Base-by-base conservation (phyloP, 2,329 filamentous ascomycete species). In the Exophiala aquamarina region DNA sequence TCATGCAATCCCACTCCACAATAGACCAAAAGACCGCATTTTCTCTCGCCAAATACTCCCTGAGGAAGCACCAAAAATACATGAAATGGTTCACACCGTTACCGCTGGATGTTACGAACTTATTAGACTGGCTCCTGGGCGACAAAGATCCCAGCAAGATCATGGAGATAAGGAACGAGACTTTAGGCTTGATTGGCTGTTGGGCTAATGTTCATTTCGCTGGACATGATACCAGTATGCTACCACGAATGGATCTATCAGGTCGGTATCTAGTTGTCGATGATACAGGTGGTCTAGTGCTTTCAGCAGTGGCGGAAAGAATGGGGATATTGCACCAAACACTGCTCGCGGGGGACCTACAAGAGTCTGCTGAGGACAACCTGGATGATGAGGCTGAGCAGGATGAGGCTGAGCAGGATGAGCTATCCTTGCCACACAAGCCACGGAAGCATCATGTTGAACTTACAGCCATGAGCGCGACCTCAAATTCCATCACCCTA, bases 21-120 rank as follows among this genome's bases (percentile, higher is more conserved):
- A 78, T 98, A 34, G 90, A 95, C 58, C 87, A 97, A 71, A 98
- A 98, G 76, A 97, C 93, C 0, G 78, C 83, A 1, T 98, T 94
- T 63, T 94, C 90, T 2, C 74, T 96, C 48, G 91, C 92, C 34
- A 98, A 98, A 68, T 98, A 98, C 70, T 95, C 93, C 62, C 74
- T 97, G 14, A 77, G 95, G 36, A 98, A 98, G 72, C 86, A 88
- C 55, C 91, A 85, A 65, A 98, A 98, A 69, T 97, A 95, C 65
- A 79, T 97, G 55, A 84, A 87, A 60, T 78, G 90, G 10, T 97
- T 98, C 62, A 89, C 87, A 0, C 81, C 93, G 1, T 67, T 95
- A 41, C 92, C 92, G 0, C 71, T 97, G 58, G 90, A 96, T 62
- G 82, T 94, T 11, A 77, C 83, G 0, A 77, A 82, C 55, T 73